A percentile compares a stretch with the other conserved stretches of the same genome.
These are phyloP conservation scores for Mycena filopes DNA, from an alignment of 768 basidiomycete genomes.

Conservation along the genomic window DNA sequence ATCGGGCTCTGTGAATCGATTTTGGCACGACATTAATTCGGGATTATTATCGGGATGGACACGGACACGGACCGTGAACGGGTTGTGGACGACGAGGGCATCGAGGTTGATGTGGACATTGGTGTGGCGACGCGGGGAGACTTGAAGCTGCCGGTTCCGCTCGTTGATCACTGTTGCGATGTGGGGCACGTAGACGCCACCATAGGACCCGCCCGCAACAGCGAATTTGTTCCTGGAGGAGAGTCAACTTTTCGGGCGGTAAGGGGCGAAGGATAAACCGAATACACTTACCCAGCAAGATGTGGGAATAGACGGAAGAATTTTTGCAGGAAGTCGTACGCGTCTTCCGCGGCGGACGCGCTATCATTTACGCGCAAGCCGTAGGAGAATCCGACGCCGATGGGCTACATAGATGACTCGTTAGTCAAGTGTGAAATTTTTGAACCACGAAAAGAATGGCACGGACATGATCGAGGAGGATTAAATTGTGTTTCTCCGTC, in stretches of 20 bases:
- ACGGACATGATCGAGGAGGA: slow-evolving; percentile 40
- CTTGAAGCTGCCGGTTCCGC: too few species aligned
- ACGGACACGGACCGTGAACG: too few species aligned
- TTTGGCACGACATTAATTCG: too few species aligned
- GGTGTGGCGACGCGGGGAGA: too few species aligned
- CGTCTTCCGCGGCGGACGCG: slow-evolving; percentile 42
- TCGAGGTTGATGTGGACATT: too few species aligned
- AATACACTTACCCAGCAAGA: not conserved
- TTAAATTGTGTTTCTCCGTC: slow-evolving; percentile 38
- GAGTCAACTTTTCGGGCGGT: too few species aligned
- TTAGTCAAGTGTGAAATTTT: too few species aligned
- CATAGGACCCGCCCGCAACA: slow-evolving; percentile 47
- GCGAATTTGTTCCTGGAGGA: slow-evolving; percentile 34
- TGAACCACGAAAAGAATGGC: not conserved
- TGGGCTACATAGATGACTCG: slow-evolving; percentile 34
- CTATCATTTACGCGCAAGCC: slow-evolving; percentile 46
- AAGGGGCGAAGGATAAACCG: too few species aligned
- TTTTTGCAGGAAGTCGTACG: slow-evolving; percentile 50
- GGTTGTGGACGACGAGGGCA: too few species aligned
- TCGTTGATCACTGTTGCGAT: slow-evolving; percentile 50
- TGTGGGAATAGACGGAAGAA: slow-evolving; percentile 42
- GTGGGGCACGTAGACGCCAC: slow-evolving; percentile 48
- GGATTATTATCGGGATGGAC: too few species aligned
- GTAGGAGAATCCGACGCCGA: slow-evolving; percentile 48
- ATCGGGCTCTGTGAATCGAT: too few species aligned